A percentile compares a stretch with the other conserved stretches of the same genome.
These are phyloP conservation scores for Cucurbita pepo DNA, from an alignment of 306 rosid genomes.

Conservation along the genomic window DNA sequence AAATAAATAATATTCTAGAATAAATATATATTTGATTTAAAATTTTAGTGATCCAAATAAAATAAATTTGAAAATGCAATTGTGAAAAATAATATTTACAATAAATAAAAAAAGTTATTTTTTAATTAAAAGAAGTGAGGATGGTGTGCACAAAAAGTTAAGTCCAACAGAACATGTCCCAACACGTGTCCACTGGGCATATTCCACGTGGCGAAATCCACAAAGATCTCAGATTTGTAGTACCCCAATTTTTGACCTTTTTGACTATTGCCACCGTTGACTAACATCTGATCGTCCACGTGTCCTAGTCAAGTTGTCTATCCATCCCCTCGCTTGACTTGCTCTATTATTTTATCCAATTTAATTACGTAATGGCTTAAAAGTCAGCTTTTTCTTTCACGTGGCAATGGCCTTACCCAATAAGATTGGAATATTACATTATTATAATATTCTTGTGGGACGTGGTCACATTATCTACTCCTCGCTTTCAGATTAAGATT, in stretches of 20 bases:
- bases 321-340: constrained; percentile 12
- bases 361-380: not conserved
- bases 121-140: not conserved
- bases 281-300: not conserved
- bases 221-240: not conserved
- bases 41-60: too few species aligned
- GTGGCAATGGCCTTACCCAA: not conserved
- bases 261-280: not conserved
- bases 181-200: not conserved
- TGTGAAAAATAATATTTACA: not conserved
- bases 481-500: too few species aligned
- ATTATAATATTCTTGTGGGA: too few species aligned
- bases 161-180: too few species aligned
- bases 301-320: not conserved
- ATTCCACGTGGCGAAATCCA: not conserved
- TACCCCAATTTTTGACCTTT: not conserved
- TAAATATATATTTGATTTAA: too few species aligned
- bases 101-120: not conserved
- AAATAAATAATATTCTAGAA: too few species aligned
- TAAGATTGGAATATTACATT: not conserved
- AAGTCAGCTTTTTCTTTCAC: not conserved
- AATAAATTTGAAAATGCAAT: too few species aligned
- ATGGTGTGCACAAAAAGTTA: not conserved
- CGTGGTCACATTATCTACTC: too few species aligned
- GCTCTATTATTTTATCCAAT: not conserved